Percentiles rank a stretch among this genome's conserved stretches.
Evolutionary conservation across 106 monocot species (phyloP).

Genomic region (Dioscorea alata): DNA sequence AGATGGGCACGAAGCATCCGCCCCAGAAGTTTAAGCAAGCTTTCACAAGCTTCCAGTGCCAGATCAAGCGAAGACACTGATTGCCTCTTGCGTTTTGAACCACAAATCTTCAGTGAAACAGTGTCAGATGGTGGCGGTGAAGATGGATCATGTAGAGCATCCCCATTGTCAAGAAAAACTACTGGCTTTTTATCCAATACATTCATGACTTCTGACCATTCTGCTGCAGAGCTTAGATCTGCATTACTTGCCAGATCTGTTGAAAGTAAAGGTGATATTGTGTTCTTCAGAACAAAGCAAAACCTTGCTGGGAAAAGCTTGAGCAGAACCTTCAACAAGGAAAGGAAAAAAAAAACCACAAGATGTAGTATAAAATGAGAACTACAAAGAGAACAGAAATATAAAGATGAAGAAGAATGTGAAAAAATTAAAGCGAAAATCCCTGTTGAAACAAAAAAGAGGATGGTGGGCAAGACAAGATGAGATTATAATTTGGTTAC

Average conservation of each 20-base stretch:
- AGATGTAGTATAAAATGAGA: too few species aligned
- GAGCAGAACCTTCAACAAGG: slow-evolving; percentile 26
- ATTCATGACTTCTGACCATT: slow-evolving; percentile 45
- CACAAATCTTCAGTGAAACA: neutral
- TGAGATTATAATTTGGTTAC: too few species aligned
- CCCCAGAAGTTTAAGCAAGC: slow-evolving; percentile 47
- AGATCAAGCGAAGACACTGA: slow-evolving; percentile 15
- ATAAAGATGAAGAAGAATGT: too few species aligned
- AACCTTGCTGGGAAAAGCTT: slow-evolving; percentile 50
- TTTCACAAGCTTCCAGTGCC: slow-evolving; percentile 42
- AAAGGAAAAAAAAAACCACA: slow-evolving; percentile 9
- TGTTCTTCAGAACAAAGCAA: slow-evolving; percentile 47
- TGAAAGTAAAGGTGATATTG: slow-evolving; percentile 17
- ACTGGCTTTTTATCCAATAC: slow-evolving; percentile 24
- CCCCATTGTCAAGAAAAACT: slow-evolving; percentile 2
- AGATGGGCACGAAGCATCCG: slow-evolving; percentile 28
- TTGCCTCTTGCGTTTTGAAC: slow-evolving; percentile 3
- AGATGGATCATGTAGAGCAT: slow-evolving; percentile 16
- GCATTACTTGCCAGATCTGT: slow-evolving; percentile 15
- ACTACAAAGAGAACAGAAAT: too few species aligned
- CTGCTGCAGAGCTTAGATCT: slow-evolving; percentile 38
- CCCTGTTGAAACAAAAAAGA: too few species aligned
- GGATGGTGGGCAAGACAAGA: too few species aligned
- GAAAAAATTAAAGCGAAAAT: too few species aligned
- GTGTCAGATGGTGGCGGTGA: slow-evolving; percentile 6